Evolutionary conservation across 2,329 filamentous ascomycete genomes (phyloP).

Genomic region (Chaetomium sp.): DNA sequence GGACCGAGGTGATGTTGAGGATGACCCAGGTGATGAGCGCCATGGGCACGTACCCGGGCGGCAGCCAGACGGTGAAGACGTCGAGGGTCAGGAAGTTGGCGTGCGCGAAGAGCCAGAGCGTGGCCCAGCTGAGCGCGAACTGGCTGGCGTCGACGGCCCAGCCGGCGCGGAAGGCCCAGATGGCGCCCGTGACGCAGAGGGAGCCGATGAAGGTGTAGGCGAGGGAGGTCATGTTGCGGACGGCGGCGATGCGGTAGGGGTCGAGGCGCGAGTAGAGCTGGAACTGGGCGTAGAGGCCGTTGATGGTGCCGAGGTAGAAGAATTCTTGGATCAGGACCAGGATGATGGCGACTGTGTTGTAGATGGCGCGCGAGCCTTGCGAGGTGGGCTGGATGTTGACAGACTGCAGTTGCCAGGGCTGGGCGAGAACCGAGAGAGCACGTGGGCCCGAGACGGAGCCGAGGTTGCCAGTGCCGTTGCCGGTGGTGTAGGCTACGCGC

Average conservation of each 20-base stretch:
- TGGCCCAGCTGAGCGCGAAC: slow-evolving; percentile 48
- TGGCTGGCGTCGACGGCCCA: slow-evolving; percentile 46
- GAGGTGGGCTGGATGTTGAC: slow-evolving; percentile 46
- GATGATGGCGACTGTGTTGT: slow-evolving; percentile 49
- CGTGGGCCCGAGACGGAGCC: slow-evolving; percentile 33
- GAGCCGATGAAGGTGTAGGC: slow-evolving; percentile 46
- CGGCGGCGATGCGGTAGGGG: slow-evolving; percentile 38
- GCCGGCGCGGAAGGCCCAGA: slow-evolving; percentile 47
- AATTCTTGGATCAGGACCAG: slow-evolving; percentile 52
- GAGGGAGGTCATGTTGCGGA: slow-evolving; percentile 42
- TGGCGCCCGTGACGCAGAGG: slow-evolving; percentile 44
- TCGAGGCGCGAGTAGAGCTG: slow-evolving; percentile 42
- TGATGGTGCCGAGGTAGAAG: slow-evolving; percentile 50
- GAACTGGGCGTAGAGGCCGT: slow-evolving; percentile 46
- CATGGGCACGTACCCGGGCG: slow-evolving; percentile 47
- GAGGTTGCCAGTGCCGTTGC: slow-evolving; percentile 39
- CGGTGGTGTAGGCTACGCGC: slow-evolving; percentile 40
- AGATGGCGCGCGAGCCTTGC: slow-evolving; percentile 47
- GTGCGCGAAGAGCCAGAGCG: slow-evolving; percentile 48
- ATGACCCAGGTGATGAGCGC: slow-evolving; percentile 49
- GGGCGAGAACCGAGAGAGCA: slow-evolving; percentile 41
- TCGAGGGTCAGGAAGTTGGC: slow-evolving; percentile 50
- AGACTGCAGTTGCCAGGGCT: slow-evolving; percentile 43
- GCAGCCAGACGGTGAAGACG: slow-evolving; percentile 46
- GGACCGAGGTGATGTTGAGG: slow-evolving; percentile 46